These are phyloP conservation scores for Cladosporium sp. DNA, from an alignment of 2,329 filamentous ascomycete species.

Conservation along the genomic window DNA sequence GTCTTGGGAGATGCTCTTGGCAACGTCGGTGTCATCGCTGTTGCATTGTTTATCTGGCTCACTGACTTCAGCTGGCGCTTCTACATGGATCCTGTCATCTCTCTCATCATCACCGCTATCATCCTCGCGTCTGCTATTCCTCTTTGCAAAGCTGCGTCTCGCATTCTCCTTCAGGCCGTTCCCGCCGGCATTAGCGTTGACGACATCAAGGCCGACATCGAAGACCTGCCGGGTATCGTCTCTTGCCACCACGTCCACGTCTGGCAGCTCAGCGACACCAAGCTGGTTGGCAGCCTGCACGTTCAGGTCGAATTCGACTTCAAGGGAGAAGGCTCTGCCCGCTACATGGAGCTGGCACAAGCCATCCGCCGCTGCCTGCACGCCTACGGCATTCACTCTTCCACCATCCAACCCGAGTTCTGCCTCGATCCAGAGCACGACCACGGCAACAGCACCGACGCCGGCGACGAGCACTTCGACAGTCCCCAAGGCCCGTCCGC, in stretches of 20 bases:
- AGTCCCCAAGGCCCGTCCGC: conserved; percentile 20
- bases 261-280: conserved; percentile 95
- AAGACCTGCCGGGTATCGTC: conserved; percentile 75
- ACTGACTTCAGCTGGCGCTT: conserved; percentile 74
- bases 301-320: conserved; percentile 89
- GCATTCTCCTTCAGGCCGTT: conserved; percentile 90
- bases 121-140: conserved; percentile 71
- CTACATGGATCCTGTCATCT: conserved; percentile 89
- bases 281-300: conserved; percentile 88
- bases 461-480: conserved; percentile 26
- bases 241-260: conserved; percentile 95
- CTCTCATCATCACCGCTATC: conserved; percentile 83
- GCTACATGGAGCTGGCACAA: conserved; percentile 87
- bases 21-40: conserved; percentile 79
- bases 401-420: conserved; percentile 94
- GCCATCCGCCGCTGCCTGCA: conserved; percentile 85
- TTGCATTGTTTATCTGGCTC: conserved; percentile 86
- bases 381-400: conserved; percentile 92
- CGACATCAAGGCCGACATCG: conserved; percentile 89
- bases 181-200: conserved; percentile 83
- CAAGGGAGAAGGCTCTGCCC: conserved; percentile 68
- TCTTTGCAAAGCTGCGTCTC: conserved; percentile 72
- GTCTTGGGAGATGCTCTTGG: conserved; percentile 78
- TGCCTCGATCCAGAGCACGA: conserved; percentile 43
- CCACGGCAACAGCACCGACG: conserved; percentile 33